Conservation (phyloP, 192 early-diverging fungal genomes). For the Backusella morwellensis region DNA sequence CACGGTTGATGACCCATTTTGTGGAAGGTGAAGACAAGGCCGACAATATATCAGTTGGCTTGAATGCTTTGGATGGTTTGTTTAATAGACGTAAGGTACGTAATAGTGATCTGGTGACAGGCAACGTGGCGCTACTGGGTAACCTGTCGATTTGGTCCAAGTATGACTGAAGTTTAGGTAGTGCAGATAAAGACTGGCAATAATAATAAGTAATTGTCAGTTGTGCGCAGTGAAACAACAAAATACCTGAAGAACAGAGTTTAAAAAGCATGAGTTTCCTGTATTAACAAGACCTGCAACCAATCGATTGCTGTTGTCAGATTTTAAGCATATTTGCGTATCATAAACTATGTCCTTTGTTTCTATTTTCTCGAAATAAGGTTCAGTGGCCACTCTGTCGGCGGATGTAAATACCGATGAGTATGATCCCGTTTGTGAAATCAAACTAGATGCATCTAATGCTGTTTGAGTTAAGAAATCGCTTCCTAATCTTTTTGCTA, state of each 20-base stretch:
- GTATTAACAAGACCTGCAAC: slow-evolving; percentile 74
- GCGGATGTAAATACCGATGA: background rate
- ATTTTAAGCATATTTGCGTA: background rate
- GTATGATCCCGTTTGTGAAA: background rate
- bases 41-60: slow-evolving; percentile 58
- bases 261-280: slow-evolving; percentile 93
- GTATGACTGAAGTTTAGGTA: slow-evolving; percentile 12
- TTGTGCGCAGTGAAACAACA: background rate
- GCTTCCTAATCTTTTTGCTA: background rate
- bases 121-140: background rate
- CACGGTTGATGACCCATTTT: slow-evolving; percentile 56
- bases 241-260: slow-evolving; percentile 81
- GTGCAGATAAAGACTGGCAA: slow-evolving; percentile 15
- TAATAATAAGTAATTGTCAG: background rate
- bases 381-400: background rate
- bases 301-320: background rate
- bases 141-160: background rate
- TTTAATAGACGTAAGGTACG: slow-evolving; percentile 27
- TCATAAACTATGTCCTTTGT: background rate
- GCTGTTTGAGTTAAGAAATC: background rate
- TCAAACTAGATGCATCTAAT: background rate
- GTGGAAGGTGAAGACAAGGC: slow-evolving; percentile 50
- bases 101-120: slow-evolving; percentile 17
- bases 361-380: background rate
- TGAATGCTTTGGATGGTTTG: slow-evolving; percentile 44